phyloP scores from a whole-genome alignment of 495 filamentous ascomycete genomes.

The Penicillium turbatum region DNA sequence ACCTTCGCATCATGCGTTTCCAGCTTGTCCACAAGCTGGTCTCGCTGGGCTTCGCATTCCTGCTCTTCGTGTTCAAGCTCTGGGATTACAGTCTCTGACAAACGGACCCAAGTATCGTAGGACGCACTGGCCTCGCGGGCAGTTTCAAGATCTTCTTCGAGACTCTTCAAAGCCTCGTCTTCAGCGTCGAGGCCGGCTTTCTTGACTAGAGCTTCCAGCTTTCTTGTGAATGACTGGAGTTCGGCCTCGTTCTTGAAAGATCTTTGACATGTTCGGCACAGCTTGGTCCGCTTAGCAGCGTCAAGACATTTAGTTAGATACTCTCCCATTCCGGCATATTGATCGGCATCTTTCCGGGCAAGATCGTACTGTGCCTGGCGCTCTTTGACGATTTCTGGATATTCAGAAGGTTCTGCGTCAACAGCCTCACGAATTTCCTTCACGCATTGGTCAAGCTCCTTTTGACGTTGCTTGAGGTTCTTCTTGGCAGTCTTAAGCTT shows the following conservation, averaged over 20 bases:
- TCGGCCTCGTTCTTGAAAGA: slow-evolving; percentile 57
- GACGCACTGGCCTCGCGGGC: slow-evolving; percentile 58
- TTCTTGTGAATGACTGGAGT: slow-evolving; percentile 54
- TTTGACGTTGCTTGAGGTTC: slow-evolving; percentile 57
- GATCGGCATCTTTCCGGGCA: slow-evolving; percentile 58
- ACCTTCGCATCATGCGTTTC: slow-evolving; percentile 72
- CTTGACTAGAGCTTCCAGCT: slow-evolving; percentile 55
- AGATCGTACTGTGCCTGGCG: slow-evolving; percentile 58
- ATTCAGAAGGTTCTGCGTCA: slow-evolving; percentile 51
- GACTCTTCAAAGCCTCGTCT: slow-evolving; percentile 47
- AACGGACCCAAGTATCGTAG: slow-evolving; percentile 68
- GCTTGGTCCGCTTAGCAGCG: slow-evolving; percentile 54
- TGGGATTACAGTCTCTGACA: slow-evolving; percentile 68
- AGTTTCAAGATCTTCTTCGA: slow-evolving; percentile 51
- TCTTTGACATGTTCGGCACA: slow-evolving; percentile 67
- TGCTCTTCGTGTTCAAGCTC: slow-evolving; percentile 57
- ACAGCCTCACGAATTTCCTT: slow-evolving; percentile 47
- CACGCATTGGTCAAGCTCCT: slow-evolving; percentile 57
- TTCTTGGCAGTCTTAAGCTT: slow-evolving; percentile 63
- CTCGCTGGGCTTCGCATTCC: slow-evolving; percentile 50
- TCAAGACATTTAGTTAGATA: slow-evolving; percentile 62
- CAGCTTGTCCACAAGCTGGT: slow-evolving; percentile 56
- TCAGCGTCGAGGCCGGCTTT: slow-evolving; percentile 51
- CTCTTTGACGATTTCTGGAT: slow-evolving; percentile 47
- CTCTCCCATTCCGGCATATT: slow-evolving; percentile 55